phyloP scores from a whole-genome alignment of 805 yeast species.

The Cyberlindnera maritima region DNA sequence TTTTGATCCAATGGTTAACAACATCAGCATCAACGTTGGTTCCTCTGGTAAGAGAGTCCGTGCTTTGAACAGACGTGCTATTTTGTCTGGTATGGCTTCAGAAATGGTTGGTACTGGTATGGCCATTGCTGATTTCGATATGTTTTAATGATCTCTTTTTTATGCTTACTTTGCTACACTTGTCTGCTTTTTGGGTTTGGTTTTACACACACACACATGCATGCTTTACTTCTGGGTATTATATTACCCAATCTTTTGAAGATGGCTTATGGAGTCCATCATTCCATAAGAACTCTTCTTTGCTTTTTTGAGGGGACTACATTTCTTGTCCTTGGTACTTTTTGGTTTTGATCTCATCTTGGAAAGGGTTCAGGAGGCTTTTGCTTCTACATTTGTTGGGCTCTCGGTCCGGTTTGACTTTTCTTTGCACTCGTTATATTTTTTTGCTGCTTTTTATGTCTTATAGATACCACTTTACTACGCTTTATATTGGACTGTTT shows the following conservation, averaged over 20 bases:
- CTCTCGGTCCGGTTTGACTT: not conserved
- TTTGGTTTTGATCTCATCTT: not conserved
- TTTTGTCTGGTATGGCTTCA: slow-evolving; percentile 27
- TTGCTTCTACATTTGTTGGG: not conserved
- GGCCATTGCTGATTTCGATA: slow-evolving; percentile 24
- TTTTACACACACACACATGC: not conserved
- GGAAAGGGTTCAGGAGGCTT: too few species aligned
- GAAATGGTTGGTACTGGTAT: slow-evolving; percentile 32
- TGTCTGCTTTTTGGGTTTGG: not conserved
- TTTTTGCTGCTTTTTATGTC: not conserved
- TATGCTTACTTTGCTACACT: not conserved
- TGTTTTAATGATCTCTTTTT: slow-evolving; percentile 6
- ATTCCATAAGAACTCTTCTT: too few species aligned
- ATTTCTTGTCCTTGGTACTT: too few species aligned
- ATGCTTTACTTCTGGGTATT: not conserved
- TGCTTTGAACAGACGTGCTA: slow-evolving; percentile 30
- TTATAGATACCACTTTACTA: not conserved
- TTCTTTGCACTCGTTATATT: not conserved
- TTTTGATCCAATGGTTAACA: slow-evolving; percentile 21
- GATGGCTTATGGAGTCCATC: too few species aligned
- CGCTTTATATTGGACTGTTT: not conserved
- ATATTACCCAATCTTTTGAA: too few species aligned
- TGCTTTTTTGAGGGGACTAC: too few species aligned
- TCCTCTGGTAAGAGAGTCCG: slow-evolving; percentile 13
- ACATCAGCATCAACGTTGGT: slow-evolving; percentile 6